These are phyloP conservation scores for Lachancea sp. DNA, from an alignment of 805 yeast genomes.

Conservation along the genomic window DNA sequence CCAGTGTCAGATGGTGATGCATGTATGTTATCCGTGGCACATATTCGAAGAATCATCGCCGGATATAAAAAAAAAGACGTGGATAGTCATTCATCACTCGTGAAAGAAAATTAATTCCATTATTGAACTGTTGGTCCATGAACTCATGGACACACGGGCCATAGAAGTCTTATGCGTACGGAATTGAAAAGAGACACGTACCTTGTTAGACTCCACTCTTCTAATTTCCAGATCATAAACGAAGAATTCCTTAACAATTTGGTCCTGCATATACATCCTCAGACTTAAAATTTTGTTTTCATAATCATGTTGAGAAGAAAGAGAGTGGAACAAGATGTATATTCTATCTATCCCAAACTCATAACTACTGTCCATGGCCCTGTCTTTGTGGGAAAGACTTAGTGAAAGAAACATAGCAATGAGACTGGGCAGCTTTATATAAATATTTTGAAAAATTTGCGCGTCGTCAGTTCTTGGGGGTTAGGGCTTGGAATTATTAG, in stretches of 20 bases:
- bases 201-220: not conserved
- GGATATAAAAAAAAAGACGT: conserved; percentile 34
- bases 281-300: conserved; percentile 37
- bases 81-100: conserved; percentile 35
- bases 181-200: not conserved
- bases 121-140: conserved; percentile 24
- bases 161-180: conserved; percentile 1
- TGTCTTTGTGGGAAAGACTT: conserved; percentile 4
- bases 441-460: conserved; percentile 2
- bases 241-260: conserved; percentile 64
- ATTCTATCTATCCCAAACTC: not conserved
- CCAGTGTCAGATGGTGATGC: conserved; percentile 92
- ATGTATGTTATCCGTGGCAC: conserved; percentile 79
- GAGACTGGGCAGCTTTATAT: not conserved
- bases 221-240: conserved; percentile 48
- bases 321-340: conserved; percentile 2
- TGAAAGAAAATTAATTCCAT: conserved; percentile 1
- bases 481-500: conserved; percentile 5
- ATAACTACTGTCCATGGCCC: conserved; percentile 7
- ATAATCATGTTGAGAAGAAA: conserved; percentile 29
- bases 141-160: conserved; percentile 22
- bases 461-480: not conserved
- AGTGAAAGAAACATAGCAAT: not conserved
- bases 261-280: conserved; percentile 79
- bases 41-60: conserved; percentile 42